phyloP scores from a whole-genome alignment of 129 eudicot genomes.

The Centella asiatica region DNA sequence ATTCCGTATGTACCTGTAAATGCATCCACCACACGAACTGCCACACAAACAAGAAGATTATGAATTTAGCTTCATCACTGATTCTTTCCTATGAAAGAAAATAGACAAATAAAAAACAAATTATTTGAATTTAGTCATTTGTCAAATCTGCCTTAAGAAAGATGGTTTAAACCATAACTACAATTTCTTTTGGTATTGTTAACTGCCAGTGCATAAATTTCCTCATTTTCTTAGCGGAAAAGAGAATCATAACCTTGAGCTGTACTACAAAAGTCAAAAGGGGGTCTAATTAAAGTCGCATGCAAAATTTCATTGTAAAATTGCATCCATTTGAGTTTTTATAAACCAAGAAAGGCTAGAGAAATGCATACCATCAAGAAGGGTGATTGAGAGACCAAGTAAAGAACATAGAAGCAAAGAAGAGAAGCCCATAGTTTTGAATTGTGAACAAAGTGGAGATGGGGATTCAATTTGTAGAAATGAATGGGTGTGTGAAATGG shows the following conservation, averaged over 20 bases:
- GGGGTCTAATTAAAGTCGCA: too few relatives aligned
- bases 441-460: slow-evolving; percentile 14
- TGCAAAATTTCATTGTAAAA: too few relatives aligned
- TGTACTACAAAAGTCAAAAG: too few relatives aligned
- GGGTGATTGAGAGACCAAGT: slow-evolving; percentile 21
- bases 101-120: background rate
- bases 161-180: too few relatives aligned
- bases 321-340: background rate
- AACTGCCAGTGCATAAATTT: too few relatives aligned
- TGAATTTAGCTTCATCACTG: background rate
- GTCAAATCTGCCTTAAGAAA: too few relatives aligned
- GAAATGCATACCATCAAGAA: slow-evolving; percentile 34
- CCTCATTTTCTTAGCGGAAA: too few relatives aligned
- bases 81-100: background rate
- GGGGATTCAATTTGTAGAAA: slow-evolving; percentile 10
- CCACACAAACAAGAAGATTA: background rate
- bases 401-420: slow-evolving; percentile 17
- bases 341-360: background rate
- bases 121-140: too few relatives aligned
- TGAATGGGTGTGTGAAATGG: slow-evolving; percentile 3
- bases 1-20: slow-evolving; percentile 87
- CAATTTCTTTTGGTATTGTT: too few relatives aligned
- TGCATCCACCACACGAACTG: slow-evolving; percentile 32
- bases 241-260: too few relatives aligned
- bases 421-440: slow-evolving; percentile 28